phyloP scores from a whole-genome alignment of 495 filamentous ascomycete genomes.

The Aspergillus egyptiacus region DNA sequence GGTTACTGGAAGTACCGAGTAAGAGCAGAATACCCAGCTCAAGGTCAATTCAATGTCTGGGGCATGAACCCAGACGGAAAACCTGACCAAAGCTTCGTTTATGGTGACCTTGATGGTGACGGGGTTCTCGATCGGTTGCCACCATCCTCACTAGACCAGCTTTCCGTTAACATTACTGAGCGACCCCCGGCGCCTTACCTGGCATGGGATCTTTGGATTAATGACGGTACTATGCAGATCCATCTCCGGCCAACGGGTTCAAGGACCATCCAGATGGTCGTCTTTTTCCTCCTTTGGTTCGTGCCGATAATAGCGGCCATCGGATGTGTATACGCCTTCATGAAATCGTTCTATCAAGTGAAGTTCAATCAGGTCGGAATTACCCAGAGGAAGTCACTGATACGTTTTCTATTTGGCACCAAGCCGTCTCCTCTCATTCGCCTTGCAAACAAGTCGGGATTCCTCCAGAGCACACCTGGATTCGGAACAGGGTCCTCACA shows the following conservation, averaged over 20 bases:
- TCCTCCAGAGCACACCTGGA: constrained; percentile 40
- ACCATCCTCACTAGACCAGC: constrained; percentile 50
- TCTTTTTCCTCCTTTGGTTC: constrained; percentile 53
- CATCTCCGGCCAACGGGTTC: constrained; percentile 50
- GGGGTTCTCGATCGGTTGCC: constrained; percentile 58
- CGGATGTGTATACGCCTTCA: constrained; percentile 52
- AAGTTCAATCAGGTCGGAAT: constrained; percentile 66
- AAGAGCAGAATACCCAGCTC: constrained; percentile 59
- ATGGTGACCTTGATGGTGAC: constrained; percentile 58
- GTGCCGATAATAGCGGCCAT: constrained; percentile 48
- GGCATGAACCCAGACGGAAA: constrained; percentile 61
- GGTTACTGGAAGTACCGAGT: constrained; percentile 57
- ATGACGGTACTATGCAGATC: constrained; percentile 52
- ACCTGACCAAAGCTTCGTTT: constrained; percentile 54
- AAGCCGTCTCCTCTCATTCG: constrained; percentile 27
- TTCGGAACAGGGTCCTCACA: constrained; percentile 41
- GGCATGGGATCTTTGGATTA: constrained; percentile 49
- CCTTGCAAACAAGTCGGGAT: constrained; percentile 39
- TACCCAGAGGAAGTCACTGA: constrained; percentile 40
- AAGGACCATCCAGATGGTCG: constrained; percentile 48
- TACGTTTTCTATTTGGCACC: constrained; percentile 33
- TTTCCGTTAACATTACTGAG: constrained; percentile 56
- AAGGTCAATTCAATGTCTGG: constrained; percentile 63
- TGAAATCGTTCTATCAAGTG: constrained; percentile 63
- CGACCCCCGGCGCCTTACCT: constrained; percentile 50